Evolutionary conservation across 495 filamentous ascomycete species (phyloP).

Genomic region (Sphaerosporella brunnea): DNA sequence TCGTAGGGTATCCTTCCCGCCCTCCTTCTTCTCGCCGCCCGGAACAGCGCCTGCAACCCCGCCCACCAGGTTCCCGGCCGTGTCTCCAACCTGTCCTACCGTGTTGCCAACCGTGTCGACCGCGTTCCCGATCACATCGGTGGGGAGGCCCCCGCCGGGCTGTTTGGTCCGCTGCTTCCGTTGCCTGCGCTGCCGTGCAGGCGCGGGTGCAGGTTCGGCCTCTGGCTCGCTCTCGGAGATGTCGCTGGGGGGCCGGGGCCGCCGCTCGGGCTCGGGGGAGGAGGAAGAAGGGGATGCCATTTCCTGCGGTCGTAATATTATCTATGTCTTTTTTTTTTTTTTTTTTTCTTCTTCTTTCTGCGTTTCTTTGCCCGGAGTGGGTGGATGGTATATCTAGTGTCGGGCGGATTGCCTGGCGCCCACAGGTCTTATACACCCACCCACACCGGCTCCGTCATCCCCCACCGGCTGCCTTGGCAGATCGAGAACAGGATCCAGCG

Average conservation of each 20-base stretch:
- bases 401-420: no score
- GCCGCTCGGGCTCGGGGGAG: no score
- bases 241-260: not conserved
- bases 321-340: not conserved
- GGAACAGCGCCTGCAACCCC: conserved; percentile 10
- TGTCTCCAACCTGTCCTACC: conserved; percentile 2
- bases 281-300: no score
- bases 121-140: conserved; percentile 5
- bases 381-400: no score
- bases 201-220: not conserved
- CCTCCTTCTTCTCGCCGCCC: conserved; percentile 25
- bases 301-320: not conserved
- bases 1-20: conserved; percentile 50
- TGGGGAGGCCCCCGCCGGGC: conserved; percentile 5
- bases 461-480: no score
- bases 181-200: conserved; percentile 1
- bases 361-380: no score
- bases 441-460: no score
- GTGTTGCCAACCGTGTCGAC: conserved; percentile 8
- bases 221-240: not conserved
- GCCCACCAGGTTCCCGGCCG: conserved; percentile 2
- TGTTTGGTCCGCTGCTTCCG: not conserved
- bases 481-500: no score
- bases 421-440: no score
- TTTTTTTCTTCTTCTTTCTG: no score